phyloP scores from a whole-genome alignment of 371 early-diverging fungal species.

The Mucor indicus region DNA sequence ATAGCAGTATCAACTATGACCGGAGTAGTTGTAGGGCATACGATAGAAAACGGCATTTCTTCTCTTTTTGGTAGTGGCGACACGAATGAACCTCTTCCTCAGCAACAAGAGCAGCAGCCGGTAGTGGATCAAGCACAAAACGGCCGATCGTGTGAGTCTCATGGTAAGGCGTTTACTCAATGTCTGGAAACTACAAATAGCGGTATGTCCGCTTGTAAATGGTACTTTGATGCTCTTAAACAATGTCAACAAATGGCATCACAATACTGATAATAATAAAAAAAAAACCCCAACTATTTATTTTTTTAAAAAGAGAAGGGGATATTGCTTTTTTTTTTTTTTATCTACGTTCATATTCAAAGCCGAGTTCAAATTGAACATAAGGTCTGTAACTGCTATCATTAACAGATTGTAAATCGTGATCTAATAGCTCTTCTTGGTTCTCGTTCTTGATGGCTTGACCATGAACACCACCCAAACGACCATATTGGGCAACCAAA shows the following conservation, averaged over 20 bases:
- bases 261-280: constrained; percentile 11
- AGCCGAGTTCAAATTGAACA: constrained; percentile 77
- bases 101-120: constrained; percentile 28
- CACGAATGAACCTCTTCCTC: constrained; percentile 19
- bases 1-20: constrained; percentile 86
- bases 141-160: constrained; percentile 72
- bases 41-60: constrained; percentile 68
- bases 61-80: constrained; percentile 53
- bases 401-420: constrained; percentile 74
- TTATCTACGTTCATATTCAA: constrained; percentile 52
- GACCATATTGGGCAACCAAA: constrained; percentile 66
- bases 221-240: constrained; percentile 86
- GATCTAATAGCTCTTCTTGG: constrained; percentile 69
- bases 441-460: constrained; percentile 30
- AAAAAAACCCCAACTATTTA: background rate
- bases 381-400: constrained; percentile 90
- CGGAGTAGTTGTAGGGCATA: constrained; percentile 84
- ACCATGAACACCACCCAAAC: constrained; percentile 60
- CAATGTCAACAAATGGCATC: constrained; percentile 74
- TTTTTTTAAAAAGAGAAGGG: background rate
- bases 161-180: constrained; percentile 79
- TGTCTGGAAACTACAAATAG: constrained; percentile 82
- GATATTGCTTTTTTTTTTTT: constrained; percentile 2
- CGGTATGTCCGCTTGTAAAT: constrained; percentile 78
- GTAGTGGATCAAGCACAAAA: constrained; percentile 29